Evolutionary conservation across 495 filamentous ascomycete genomes (phyloP), one percentile per base, ranked within the genome.

Genomic region (Talaromyces borbonicus): DNA sequence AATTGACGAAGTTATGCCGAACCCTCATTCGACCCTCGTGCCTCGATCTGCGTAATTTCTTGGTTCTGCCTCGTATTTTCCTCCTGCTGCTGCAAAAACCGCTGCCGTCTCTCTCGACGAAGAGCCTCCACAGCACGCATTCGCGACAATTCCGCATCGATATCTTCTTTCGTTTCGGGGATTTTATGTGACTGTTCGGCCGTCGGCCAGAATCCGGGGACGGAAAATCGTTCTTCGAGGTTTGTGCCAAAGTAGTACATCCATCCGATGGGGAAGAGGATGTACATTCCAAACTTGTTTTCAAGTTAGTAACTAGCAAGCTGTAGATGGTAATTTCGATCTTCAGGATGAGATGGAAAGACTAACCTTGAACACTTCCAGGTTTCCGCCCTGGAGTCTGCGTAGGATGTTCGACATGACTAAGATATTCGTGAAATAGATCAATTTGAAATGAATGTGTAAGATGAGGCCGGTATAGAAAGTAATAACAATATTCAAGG

Each of bases 161-260:
- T 90, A 66, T 99, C 92, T 27, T 95, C 90, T 49, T 73, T 79
- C 51, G 97, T 89, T 32, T 83, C 75, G 0, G 92, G 92, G 40
- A 99, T 87, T 58, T 75, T 85, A 64, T 99, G 84, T 31, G 86
- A 87, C 61, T 90, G 77, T 50, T 85, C 83, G 25, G 79, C 70
- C 53, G 81, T 85, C 18, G 92, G 92, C 92, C 92, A 99, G 75
- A 99, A 99, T 49, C 84, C 84, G 9, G 83, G 80, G 1, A 95
- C 85, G 35, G 73, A 58, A 71, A 99, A 99, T 49, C 84, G 83
- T 45, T 80, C 75, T 65, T 99, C 92, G 50, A 99, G 85, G 63
- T 99, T 99, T 33, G 89, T 95, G 61, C 92, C 92, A 72, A 96
- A 98, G 69, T 98, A 98, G 74, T 95, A 98, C 92, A 98, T 98